Conservation (phyloP, 2,329 filamentous ascomycete species). For the Monosporascus sp. region DNA sequence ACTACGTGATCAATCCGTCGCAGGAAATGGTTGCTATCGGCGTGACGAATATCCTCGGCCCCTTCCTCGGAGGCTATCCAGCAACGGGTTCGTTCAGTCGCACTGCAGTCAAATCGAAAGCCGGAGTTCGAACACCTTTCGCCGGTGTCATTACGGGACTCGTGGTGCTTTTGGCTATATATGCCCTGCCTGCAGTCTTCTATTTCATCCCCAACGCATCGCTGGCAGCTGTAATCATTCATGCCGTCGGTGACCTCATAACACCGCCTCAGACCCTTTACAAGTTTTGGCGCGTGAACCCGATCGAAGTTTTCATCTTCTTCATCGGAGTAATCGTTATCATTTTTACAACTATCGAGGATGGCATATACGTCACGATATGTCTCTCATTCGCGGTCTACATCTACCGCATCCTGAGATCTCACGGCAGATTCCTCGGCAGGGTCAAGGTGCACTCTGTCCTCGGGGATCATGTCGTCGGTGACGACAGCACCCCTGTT, state of each 20-base stretch:
- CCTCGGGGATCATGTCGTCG: conserved; percentile 66
- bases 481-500: conserved; percentile 47
- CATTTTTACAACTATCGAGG: conserved; percentile 81
- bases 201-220: conserved; percentile 84
- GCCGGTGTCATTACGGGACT: conserved; percentile 83
- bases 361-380: conserved; percentile 87
- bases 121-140: conserved; percentile 85
- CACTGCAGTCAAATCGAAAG: conserved; percentile 95
- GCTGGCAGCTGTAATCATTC: conserved; percentile 86
- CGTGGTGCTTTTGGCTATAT: conserved; percentile 84
- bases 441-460: conserved; percentile 80
- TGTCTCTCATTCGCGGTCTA: conserved; percentile 70
- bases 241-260: conserved; percentile 89
- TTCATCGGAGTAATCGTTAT: conserved; percentile 89
- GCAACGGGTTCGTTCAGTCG: conserved; percentile 94
- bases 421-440: conserved; percentile 78
- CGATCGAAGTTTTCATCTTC: conserved; percentile 86
- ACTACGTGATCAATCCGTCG: conserved; percentile 91
- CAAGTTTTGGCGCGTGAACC: conserved; percentile 91
- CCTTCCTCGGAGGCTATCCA: conserved; percentile 87
- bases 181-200: conserved; percentile 82
- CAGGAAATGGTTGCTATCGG: conserved; percentile 96
- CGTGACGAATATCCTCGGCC: conserved; percentile 80
- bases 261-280: conserved; percentile 88
- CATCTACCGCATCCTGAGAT: conserved; percentile 77